Base-by-base conservation (phyloP, 1,139 yeast genomes). In the Blastobotrys petasosporus region DNA sequence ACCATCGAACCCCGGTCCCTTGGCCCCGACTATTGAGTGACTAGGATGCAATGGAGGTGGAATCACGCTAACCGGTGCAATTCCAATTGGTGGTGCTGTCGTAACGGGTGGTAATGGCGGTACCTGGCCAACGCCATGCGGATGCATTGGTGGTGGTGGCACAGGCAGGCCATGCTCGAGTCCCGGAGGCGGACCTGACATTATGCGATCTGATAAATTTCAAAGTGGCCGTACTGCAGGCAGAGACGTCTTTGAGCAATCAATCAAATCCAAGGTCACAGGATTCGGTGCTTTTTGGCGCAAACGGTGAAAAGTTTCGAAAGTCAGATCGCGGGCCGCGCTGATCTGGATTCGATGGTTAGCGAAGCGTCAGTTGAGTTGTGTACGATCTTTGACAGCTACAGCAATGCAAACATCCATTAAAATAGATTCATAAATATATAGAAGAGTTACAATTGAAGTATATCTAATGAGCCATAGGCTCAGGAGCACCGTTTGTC, bases 151-250 rank as follows among this genome's bases (percentile, higher is more conserved):
- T 7, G 25, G 46, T 2, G 46, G 46, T 8, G 45, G 45, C 9
- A 44, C 47, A 2, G 47, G 47, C 2, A 44, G 16, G 13, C 42
- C 46, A n/a, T 39, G 43, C 4, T 37, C 41, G 4, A 37, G 33
- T 9, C 44, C 44, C 13, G 47, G 47, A 16, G 39, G 42, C 9
- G 45, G 38, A n/a, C 44, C 47, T 15, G 47, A 44, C 47, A 44
- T 44, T 16, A 3, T 37, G 10, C 20, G 7, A 7, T 20, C 25
- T 4, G 25, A 7, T 20, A 20, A 20, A 20, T 20, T 20, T 7
- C 4, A 4, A 4, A 20, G 25, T 20, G 25, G 25, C 25, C 25
- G 25, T 4, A 7, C 25, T 20, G 25, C 25, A 20, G n/a, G 25
- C 25, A 20, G 25, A 7, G 25, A 20, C 25, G 25, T 20, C 25